phyloP scores from a whole-genome alignment of 2,329 filamentous ascomycete genomes.

The Fusarium mundagurra region DNA sequence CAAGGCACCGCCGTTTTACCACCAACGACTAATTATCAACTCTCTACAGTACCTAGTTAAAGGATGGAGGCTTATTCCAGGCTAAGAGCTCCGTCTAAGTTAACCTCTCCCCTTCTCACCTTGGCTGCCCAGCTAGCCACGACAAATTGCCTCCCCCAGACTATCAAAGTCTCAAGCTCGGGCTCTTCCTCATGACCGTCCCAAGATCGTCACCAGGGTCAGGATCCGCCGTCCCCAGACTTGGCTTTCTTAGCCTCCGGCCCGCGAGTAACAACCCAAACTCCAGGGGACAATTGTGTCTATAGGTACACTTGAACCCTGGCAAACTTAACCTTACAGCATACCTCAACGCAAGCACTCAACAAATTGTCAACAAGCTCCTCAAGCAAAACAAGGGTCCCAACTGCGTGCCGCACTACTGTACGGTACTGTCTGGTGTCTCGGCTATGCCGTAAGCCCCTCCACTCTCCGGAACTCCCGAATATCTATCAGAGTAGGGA shows the following conservation, averaged over 20 bases:
- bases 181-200: not conserved
- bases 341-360: slow-evolving; percentile 10
- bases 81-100: not conserved
- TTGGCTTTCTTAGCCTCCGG: slow-evolving; percentile 1
- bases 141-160: not conserved
- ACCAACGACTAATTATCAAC: not conserved
- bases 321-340: not conserved
- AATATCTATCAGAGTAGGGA: not conserved
- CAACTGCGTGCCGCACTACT: slow-evolving; percentile 9
- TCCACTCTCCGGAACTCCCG: slow-evolving; percentile 31
- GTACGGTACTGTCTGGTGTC: slow-evolving; percentile 6
- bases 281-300: not conserved
- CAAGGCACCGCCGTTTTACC: slow-evolving; percentile 30
- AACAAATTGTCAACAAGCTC: slow-evolving; percentile 4
- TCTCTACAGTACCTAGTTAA: not conserved
- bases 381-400: slow-evolving; percentile 9
- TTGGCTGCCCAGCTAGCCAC: not conserved
- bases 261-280: slow-evolving; percentile 1
- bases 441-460: slow-evolving; percentile 26
- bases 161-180: slow-evolving; percentile 8
- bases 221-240: slow-evolving; percentile 17
- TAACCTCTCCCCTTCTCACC: not conserved
- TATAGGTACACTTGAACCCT: slow-evolving; percentile 16
- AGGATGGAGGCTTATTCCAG: not conserved
- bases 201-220: slow-evolving; percentile 24